Evolutionary conservation across 192 early-diverging fungal genomes (phyloP).

Genomic region (Podila epicladia): DNA sequence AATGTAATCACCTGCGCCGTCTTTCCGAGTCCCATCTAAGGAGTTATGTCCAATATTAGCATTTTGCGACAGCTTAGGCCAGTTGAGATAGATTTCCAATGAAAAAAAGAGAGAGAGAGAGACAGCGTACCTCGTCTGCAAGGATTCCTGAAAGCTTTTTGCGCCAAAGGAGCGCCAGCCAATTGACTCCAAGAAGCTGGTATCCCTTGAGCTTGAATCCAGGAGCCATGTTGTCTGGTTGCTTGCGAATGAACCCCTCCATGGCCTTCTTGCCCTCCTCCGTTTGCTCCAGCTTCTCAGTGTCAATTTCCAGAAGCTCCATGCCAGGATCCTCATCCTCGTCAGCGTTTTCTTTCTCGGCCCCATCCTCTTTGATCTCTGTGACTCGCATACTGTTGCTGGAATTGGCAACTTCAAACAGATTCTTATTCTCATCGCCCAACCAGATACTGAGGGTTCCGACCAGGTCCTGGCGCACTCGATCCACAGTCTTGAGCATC

Average conservation of each 20-base stretch:
- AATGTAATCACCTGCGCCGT: constrained; percentile 92
- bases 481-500: constrained; percentile 67
- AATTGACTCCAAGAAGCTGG: constrained; percentile 89
- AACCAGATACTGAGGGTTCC: constrained; percentile 62
- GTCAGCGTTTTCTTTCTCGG: constrained; percentile 21
- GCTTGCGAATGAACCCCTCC: constrained; percentile 61
- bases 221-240: constrained; percentile 68
- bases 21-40: constrained; percentile 92
- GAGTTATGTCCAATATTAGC: not conserved
- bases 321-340: constrained; percentile 55
- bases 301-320: constrained; percentile 45
- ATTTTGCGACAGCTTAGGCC: not conserved
- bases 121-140: constrained; percentile 59
- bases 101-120: not conserved
- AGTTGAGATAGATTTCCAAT: not conserved
- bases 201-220: constrained; percentile 80
- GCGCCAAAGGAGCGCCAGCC: constrained; percentile 80
- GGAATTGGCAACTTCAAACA: constrained; percentile 22
- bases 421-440: constrained; percentile 28
- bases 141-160: constrained; percentile 82
- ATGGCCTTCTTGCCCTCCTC: constrained; percentile 26
- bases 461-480: constrained; percentile 61
- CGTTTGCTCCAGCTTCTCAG: constrained; percentile 23
- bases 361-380: not conserved
- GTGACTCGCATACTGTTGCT: constrained; percentile 15